Conservation (phyloP, 306 rosid genomes). For the Citrullus mucosospermus region DNA sequence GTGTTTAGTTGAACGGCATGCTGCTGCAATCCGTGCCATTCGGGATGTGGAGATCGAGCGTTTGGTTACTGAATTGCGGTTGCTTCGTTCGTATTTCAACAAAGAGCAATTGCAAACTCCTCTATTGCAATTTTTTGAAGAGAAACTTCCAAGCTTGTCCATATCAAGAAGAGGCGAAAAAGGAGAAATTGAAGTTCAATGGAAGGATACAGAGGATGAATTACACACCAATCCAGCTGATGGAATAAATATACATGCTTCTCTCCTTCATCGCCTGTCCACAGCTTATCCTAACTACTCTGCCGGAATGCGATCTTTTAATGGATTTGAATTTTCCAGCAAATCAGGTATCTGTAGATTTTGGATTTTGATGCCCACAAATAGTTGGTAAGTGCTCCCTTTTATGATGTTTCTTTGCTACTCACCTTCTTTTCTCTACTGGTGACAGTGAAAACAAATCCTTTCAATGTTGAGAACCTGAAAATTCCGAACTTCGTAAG, state of each 20-base stretch:
- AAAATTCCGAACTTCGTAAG: slow-evolving; percentile 47
- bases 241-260: slow-evolving; percentile 24
- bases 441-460: slow-evolving; percentile 54
- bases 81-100: slow-evolving; percentile 48
- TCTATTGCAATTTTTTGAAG: slow-evolving; percentile 27
- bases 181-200: slow-evolving; percentile 33
- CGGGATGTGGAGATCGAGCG: slow-evolving; percentile 62
- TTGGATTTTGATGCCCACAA: background rate
- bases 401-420: background rate
- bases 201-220: slow-evolving; percentile 20
- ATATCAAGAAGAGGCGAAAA: slow-evolving; percentile 21
- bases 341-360: slow-evolving; percentile 31
- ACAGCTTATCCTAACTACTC: slow-evolving; percentile 44
- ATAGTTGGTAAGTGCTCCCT: background rate
- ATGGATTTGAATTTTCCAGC: slow-evolving; percentile 48
- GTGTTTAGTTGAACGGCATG: slow-evolving; percentile 46
- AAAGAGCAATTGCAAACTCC: slow-evolving; percentile 49
- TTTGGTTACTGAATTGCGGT: slow-evolving; percentile 47
- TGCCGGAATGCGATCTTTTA: slow-evolving; percentile 32
- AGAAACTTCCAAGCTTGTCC: slow-evolving; percentile 42
- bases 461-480: slow-evolving; percentile 36
- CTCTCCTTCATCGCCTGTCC: slow-evolving; percentile 50
- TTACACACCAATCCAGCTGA: slow-evolving; percentile 18
- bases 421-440: slow-evolving; percentile 19
- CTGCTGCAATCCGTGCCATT: slow-evolving; percentile 57